A percentile compares a stretch with the other conserved stretches of the same genome.
These are phyloP conservation scores for Sergeia podlipaevii DNA, from an alignment of 208 protist species.

Conservation along the genomic window DNA sequence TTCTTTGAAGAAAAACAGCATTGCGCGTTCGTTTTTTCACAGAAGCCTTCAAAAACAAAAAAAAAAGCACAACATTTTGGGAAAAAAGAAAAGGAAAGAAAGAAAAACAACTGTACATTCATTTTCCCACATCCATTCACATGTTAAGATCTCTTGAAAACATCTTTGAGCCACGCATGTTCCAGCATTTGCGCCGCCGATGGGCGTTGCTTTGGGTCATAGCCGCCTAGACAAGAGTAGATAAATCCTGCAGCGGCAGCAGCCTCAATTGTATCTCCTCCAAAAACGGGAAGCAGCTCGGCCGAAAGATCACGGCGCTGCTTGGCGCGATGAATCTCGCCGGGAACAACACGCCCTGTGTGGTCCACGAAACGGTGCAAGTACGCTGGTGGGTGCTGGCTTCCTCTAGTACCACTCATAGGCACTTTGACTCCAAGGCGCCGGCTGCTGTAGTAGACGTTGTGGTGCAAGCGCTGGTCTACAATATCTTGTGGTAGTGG, in stretches of 20 bases:
- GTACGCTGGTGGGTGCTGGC: conserved; percentile 42
- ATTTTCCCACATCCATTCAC: conserved; percentile 1
- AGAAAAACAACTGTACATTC: conserved; percentile 5
- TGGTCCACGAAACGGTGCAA: conserved; percentile 61
- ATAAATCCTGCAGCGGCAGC: conserved; percentile 54
- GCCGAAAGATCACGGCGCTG: conserved; percentile 35
- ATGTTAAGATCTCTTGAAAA: no score
- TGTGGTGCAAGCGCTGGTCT: conserved; percentile 29
- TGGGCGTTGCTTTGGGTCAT: conserved; percentile 57
- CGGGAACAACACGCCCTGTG: conserved; percentile 52
- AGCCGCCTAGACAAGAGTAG: conserved; percentile 46
- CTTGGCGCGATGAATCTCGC: conserved; percentile 37
- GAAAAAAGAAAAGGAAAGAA: no score
- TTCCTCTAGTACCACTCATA: not conserved
- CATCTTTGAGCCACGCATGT: conserved; percentile 48
- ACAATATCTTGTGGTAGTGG: conserved; percentile 54
- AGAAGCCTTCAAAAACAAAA: no score
- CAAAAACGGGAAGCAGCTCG: no score
- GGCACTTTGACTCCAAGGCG: conserved; percentile 10
- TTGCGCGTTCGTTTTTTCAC: no score
- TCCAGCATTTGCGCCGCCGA: conserved; percentile 44
- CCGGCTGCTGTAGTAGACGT: conserved; percentile 27
- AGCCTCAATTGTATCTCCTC: conserved; percentile 27
- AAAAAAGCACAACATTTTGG: no score
- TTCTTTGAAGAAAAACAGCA: no score